Conservation (phyloP, 805 yeast genomes). For the Ogataea pilisensis region DNA sequence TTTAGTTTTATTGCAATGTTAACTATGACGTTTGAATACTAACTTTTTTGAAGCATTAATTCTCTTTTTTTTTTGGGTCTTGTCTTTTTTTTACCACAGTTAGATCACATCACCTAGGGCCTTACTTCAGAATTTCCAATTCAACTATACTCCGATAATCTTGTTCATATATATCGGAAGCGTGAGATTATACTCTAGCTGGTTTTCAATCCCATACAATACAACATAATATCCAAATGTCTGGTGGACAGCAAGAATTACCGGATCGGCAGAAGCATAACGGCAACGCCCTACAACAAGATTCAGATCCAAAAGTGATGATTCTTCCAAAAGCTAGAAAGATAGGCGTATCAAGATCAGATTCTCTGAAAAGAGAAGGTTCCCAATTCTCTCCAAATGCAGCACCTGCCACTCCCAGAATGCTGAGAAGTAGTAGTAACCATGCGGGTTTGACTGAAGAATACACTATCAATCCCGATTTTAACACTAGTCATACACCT, state of each 20-base stretch:
- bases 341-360: conserved; percentile 17
- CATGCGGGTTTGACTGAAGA: conserved; percentile 24
- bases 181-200: too few relatives aligned
- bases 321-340: conserved; percentile 25
- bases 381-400: conserved; percentile 27
- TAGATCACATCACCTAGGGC: too few relatives aligned
- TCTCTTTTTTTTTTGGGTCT: too few relatives aligned
- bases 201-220: neutral
- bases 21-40: too few relatives aligned
- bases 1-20: too few relatives aligned
- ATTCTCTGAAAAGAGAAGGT: conserved; percentile 15
- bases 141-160: too few relatives aligned
- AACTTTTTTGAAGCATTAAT: too few relatives aligned
- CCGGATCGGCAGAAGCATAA: neutral
- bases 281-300: neutral
- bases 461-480: conserved; percentile 20
- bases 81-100: too few relatives aligned
- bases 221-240: neutral
- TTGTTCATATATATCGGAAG: too few relatives aligned
- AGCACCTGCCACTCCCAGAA: conserved; percentile 65
- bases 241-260: neutral
- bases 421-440: conserved; percentile 54
- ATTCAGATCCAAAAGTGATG: conserved; percentile 9
- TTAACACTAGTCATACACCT: conserved; percentile 15
- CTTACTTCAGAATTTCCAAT: too few relatives aligned